These are phyloP conservation scores for Leccinum rimulosum DNA, from an alignment of 768 basidiomycete species.

Conservation along the genomic window DNA sequence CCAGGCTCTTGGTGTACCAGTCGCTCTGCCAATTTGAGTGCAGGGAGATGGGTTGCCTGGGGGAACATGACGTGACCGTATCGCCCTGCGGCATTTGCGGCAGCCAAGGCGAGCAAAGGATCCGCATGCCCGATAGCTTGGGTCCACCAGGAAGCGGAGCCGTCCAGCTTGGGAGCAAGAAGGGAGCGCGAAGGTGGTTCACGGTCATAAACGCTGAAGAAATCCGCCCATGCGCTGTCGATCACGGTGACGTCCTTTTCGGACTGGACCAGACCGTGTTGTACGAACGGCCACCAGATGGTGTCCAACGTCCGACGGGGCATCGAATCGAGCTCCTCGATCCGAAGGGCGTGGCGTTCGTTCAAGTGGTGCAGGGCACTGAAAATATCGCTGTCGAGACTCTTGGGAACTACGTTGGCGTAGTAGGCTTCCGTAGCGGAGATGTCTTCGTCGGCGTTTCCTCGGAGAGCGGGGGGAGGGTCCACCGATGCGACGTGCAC, in stretches of 20 bases:
- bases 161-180: slow-evolving; percentile 71
- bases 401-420: slow-evolving; percentile 39
- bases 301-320: slow-evolving; percentile 69
- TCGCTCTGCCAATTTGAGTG: slow-evolving; percentile 77
- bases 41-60: slow-evolving; percentile 81
- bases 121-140: slow-evolving; percentile 86
- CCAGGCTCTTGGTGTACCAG: slow-evolving; percentile 77
- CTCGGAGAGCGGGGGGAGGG: slow-evolving; percentile 53
- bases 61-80: slow-evolving; percentile 99
- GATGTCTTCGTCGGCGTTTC: slow-evolving; percentile 46
- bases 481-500: slow-evolving; percentile 53
- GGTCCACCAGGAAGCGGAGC: slow-evolving; percentile 99
- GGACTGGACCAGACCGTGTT: slow-evolving; percentile 70
- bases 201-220: slow-evolving; percentile 70
- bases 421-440: slow-evolving; percentile 72
- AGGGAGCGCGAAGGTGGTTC: slow-evolving; percentile 33
- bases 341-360: slow-evolving; percentile 55
- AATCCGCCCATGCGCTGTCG: slow-evolving; percentile 86
- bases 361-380: slow-evolving; percentile 59
- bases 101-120: slow-evolving; percentile 76
- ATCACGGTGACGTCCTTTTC: slow-evolving; percentile 83
- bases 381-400: slow-evolving; percentile 39
- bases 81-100: slow-evolving; percentile 84
- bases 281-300: slow-evolving; percentile 98
- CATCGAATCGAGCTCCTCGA: slow-evolving; percentile 77